Percentiles rank a stretch among this genome's conserved stretches.
Evolutionary conservation across 768 basidiomycete species (phyloP).

Genomic region (Boletus subcaerulescens): DNA sequence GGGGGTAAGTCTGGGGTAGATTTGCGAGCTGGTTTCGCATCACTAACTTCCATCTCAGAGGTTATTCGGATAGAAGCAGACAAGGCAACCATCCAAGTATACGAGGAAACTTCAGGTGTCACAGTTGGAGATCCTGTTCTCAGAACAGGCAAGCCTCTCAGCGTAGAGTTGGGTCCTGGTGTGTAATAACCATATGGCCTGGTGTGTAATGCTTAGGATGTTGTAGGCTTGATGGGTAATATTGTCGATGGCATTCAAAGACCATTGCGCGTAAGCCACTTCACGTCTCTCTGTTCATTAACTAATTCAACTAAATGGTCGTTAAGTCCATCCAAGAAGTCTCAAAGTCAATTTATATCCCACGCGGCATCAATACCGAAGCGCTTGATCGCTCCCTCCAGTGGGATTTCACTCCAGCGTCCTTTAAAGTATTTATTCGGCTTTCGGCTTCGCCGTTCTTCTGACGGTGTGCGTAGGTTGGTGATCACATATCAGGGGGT

Average conservation of each 20-base stretch:
- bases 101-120: slow-evolving; percentile 98
- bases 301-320: slow-evolving; percentile 5
- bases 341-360: slow-evolving; percentile 99
- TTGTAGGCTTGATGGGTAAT: slow-evolving; percentile 93
- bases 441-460: slow-evolving; percentile 1
- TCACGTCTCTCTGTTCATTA: not conserved
- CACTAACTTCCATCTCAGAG: slow-evolving; percentile 54
- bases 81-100: slow-evolving; percentile 98
- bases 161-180: slow-evolving; percentile 98
- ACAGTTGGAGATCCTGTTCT: slow-evolving; percentile 98
- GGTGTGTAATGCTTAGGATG: not conserved
- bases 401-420: slow-evolving; percentile 92
- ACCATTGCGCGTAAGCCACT: slow-evolving; percentile 69
- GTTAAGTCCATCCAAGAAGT: slow-evolving; percentile 85
- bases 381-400: slow-evolving; percentile 82
- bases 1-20: slow-evolving; percentile 62
- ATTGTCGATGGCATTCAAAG: slow-evolving; percentile 98
- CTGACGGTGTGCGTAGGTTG: slow-evolving; percentile 52
- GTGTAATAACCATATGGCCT: slow-evolving; percentile 19
- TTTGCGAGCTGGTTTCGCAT: not conserved
- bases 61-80: slow-evolving; percentile 98
- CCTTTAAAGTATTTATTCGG: slow-evolving; percentile 57
- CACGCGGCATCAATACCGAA: slow-evolving; percentile 97
- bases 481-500: slow-evolving; percentile 96
- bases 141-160: slow-evolving; percentile 95